Percentiles rank a stretch among this genome's conserved stretches.
These are phyloP conservation scores for Exophiala bonariae DNA, from an alignment of 2,329 filamentous ascomycete species.

Conservation along the genomic window DNA sequence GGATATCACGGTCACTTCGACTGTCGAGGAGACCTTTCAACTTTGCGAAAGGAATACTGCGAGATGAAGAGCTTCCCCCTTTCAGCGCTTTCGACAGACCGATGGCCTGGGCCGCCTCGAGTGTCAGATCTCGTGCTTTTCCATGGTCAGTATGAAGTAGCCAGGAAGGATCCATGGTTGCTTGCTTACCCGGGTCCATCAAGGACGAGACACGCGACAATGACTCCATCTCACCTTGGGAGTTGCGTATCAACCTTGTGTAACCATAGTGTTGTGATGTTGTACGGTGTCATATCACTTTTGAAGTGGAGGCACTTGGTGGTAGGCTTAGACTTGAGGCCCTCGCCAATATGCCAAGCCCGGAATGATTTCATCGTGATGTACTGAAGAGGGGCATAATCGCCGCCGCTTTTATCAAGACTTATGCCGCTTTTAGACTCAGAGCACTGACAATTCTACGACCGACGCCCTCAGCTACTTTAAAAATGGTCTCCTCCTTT, in stretches of 20 bases:
- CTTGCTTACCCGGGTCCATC: constrained; percentile 78
- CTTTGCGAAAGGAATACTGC: constrained; percentile 73
- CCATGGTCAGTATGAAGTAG: constrained; percentile 26
- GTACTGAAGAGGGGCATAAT: too few species aligned
- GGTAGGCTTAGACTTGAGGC: too few species aligned
- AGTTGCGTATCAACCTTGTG: not conserved
- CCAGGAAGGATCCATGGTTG: constrained; percentile 21
- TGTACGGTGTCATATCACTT: not conserved
- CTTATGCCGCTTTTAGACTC: too few species aligned
- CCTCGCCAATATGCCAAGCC: too few species aligned
- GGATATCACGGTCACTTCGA: constrained; percentile 84
- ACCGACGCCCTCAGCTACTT: too few species aligned
- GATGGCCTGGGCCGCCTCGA: constrained; percentile 92
- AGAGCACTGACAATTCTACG: too few species aligned
- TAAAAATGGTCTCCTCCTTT: too few species aligned
- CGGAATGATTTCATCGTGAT: too few species aligned
- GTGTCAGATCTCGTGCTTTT: constrained; percentile 89
- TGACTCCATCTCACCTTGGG: constrained; percentile 72
- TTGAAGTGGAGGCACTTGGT: too few species aligned
- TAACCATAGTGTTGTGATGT: constrained; percentile 19
- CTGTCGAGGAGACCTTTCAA: constrained; percentile 95
- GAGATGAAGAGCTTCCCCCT: constrained; percentile 60
- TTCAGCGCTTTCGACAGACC: constrained; percentile 54
- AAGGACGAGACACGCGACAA: constrained; percentile 91
- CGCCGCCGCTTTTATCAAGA: too few species aligned